Base-by-base conservation (phyloP, 2,329 filamentous ascomycete genomes). In the Sporothrix pseudoabietina region DNA sequence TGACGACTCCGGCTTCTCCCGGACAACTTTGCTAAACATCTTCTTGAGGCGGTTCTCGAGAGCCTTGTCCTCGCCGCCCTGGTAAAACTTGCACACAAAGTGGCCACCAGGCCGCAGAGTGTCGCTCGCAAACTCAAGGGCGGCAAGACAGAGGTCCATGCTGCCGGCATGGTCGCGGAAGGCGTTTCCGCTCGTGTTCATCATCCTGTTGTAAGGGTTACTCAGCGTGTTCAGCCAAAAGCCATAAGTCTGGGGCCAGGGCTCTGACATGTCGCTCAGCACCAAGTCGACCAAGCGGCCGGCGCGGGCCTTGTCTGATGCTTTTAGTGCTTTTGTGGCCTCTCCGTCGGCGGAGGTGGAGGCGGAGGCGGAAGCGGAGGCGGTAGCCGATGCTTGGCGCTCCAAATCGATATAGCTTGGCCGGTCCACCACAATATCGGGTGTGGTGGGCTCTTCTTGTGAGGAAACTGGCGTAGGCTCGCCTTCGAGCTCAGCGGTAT, bases 201-300 rank as follows among this genome's bases (percentile, higher is more conserved):
- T 97, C 91, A 99, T 92, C 96, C 96, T 99, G 87, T 84, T 82
- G 90, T 97, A 96, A 77, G 94, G 94, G 89, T 96, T 92, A 95
- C 91, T 97, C 89, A 98, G 88, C 86, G 91, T 97, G 85, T 89
- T 94, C 85, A 92, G 91, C 85, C 89, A 91, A 85, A 92, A 94
- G 79, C 91, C 91, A 79, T 87, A 86, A 71, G 88, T 92, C 85
- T 93, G 92, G 79, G 90, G 87, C 94, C 94, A 98, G 91, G 96
- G 94, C 87, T 87, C 95, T 89, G 91, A 99, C 96, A 99, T 99
- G 88, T 99, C 96, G 89, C 94, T 97, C 80, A 99, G 85, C 80
- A 99, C 93, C 80, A 99, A 89, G 85, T 98, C 93, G 76, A 98
- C 94, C 79, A 88, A 88, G 79, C 87, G 87, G 75, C 87, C 87